phyloP scores from a whole-genome alignment of 495 filamentous ascomycete genomes.

The Cladorrhinum samala region DNA sequence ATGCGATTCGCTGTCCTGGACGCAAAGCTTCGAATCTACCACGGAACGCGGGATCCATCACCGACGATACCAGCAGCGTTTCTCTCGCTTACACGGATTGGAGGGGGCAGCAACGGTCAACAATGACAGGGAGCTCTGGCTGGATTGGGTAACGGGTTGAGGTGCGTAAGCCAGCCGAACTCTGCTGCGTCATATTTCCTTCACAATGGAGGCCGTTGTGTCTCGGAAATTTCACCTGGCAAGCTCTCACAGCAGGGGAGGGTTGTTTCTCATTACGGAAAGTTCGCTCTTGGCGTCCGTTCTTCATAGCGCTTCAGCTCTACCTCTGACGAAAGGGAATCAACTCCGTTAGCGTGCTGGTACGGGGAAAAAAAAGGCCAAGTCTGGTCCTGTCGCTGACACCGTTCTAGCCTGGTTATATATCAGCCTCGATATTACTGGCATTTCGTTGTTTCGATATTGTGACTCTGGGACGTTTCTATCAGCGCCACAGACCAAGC shows the following conservation, averaged over 20 bases:
- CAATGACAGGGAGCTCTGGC: not conserved
- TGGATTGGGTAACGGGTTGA: no score
- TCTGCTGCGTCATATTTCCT: no score
- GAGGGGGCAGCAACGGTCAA: not conserved
- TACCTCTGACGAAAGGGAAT: slow-evolving; percentile 5
- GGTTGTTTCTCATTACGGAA: not conserved
- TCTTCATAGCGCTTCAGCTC: not conserved
- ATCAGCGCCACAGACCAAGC: slow-evolving; percentile 1
- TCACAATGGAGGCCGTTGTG: no score
- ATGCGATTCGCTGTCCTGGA: no score
- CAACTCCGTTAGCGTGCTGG: slow-evolving; percentile 7
- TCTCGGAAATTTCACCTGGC: not conserved
- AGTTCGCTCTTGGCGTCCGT: not conserved
- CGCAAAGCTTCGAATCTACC: not conserved
- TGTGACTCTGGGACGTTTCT: slow-evolving; percentile 11
- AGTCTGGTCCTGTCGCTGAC: not conserved
- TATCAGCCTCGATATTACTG: slow-evolving; percentile 13
- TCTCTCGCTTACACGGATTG: not conserved
- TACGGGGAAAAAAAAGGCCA: not conserved
- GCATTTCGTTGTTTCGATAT: slow-evolving; percentile 7
- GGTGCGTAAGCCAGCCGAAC: no score
- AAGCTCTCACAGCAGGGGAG: not conserved
- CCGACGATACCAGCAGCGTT: not conserved
- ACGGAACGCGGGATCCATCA: not conserved
- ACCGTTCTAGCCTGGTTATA: slow-evolving; percentile 3